Evolutionary conservation across 805 yeast genomes (phyloP).

Genomic region (Spathaspora passalidarum): DNA sequence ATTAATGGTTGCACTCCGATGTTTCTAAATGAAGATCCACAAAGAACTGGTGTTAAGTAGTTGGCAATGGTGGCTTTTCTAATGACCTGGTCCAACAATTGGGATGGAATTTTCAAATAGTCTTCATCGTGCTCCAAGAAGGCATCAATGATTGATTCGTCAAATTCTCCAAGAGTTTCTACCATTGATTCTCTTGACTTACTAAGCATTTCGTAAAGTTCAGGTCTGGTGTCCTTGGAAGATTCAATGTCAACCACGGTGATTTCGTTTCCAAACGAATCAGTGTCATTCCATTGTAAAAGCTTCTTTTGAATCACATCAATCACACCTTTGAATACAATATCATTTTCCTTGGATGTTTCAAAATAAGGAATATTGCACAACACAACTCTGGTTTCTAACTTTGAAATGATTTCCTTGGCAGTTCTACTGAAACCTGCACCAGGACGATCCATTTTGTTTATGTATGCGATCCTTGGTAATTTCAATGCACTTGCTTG

Average conservation of each 20-base stretch:
- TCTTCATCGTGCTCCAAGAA: conserved; percentile 71
- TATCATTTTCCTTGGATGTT: conserved; percentile 24
- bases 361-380: conserved; percentile 76
- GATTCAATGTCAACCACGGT: conserved; percentile 43
- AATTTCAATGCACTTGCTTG: conserved; percentile 68
- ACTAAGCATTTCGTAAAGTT: conserved; percentile 45
- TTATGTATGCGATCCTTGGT: conserved; percentile 78
- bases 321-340: conserved; percentile 63
- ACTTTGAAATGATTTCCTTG: conserved; percentile 71
- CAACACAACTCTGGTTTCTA: conserved; percentile 70
- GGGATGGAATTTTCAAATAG: conserved; percentile 60
- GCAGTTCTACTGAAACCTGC: conserved; percentile 93
- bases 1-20: conserved; percentile 93
- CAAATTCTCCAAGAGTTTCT: conserved; percentile 80
- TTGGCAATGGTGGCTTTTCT: conserved; percentile 58
- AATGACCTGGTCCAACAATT: conserved; percentile 56
- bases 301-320: conserved; percentile 68
- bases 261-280: conserved; percentile 51
- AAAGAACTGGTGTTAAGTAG: conserved; percentile 71
- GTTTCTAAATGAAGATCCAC: conserved; percentile 90
- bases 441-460: conserved; percentile 96
- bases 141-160: conserved; percentile 72
- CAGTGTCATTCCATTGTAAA: conserved; percentile 46
- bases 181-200: conserved; percentile 71
- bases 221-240: conserved; percentile 20